A percentile compares a stretch with the other conserved stretches of the same genome.
Evolutionary conservation across 208 protist genomes (phyloP).

Genomic region (Herpetomonas samuelpessoai): DNA sequence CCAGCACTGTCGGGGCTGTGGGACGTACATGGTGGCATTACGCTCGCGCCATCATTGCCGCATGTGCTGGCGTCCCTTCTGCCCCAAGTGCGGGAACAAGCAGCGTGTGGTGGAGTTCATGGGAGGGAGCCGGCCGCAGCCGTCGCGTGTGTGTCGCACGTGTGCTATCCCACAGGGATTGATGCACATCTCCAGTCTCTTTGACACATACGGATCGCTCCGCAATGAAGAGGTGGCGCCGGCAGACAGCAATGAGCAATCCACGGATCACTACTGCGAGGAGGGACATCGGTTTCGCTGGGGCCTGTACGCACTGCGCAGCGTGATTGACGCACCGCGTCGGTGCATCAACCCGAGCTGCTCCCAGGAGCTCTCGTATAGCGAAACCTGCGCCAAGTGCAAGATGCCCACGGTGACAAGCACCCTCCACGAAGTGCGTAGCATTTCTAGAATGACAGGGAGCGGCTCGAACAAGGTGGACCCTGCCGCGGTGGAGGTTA

Average conservation of each 20-base stretch:
- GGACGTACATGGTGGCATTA: constrained; percentile 25
- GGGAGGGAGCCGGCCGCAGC: background rate
- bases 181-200: constrained; percentile 15
- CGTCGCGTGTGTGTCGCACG: constrained; percentile 18
- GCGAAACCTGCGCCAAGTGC: constrained; percentile 23
- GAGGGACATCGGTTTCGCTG: constrained; percentile 18
- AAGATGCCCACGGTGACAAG: constrained; percentile 27
- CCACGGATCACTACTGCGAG: background rate
- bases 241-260: background rate
- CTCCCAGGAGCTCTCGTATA: constrained; percentile 16
- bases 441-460: background rate
- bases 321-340: constrained; percentile 27
- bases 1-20: constrained; percentile 28
- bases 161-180: constrained; percentile 33
- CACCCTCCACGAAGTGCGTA: constrained; percentile 15
- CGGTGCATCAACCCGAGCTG: constrained; percentile 43
- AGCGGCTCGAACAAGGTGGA: constrained; percentile 2
- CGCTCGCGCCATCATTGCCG: constrained; percentile 37
- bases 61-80: constrained; percentile 32
- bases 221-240: constrained; percentile 1
- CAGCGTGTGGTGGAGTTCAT: constrained; percentile 25
- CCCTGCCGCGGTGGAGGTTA: constrained; percentile 12
- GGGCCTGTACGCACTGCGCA: constrained; percentile 29
- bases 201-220: constrained; percentile 2
- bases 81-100: constrained; percentile 21